A percentile compares a stretch with the other conserved stretches of the same genome.
Evolutionary conservation across 257 asterid genomes (phyloP).

Genomic region (Solanum chiquidenum): DNA sequence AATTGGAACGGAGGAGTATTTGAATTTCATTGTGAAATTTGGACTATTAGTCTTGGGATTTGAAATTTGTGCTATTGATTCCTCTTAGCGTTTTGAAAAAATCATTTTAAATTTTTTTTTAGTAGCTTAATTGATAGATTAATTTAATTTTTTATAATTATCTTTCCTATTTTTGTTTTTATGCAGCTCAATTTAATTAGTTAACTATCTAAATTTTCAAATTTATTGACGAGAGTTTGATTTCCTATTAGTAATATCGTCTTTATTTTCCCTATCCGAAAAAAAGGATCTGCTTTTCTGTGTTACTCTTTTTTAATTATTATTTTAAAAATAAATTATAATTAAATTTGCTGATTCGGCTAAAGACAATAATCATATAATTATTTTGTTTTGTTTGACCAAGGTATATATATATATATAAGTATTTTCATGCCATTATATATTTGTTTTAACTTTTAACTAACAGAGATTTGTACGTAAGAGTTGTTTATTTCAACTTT

Average conservation of each 20-base stretch:
- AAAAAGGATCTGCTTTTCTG: neutral
- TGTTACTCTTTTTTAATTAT: neutral
- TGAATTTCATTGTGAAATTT: neutral
- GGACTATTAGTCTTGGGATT: neutral
- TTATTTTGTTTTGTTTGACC: neutral
- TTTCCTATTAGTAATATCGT: neutral
- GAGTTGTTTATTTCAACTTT: neutral
- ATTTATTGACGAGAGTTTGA: accelerated
- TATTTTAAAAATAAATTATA: too few relatives aligned
- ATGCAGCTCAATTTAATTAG: too few relatives aligned
- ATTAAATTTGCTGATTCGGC: neutral
- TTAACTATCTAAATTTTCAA: too few relatives aligned
- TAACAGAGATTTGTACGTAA: neutral
- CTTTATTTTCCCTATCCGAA: neutral
- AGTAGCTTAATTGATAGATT: neutral
- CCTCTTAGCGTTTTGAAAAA: neutral
- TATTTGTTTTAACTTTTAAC: too few relatives aligned
- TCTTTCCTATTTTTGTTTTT: too few relatives aligned
- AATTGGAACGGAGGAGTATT: neutral
- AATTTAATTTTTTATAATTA: too few relatives aligned
- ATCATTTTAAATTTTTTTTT: neutral
- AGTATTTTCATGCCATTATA: too few relatives aligned
- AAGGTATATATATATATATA: too few relatives aligned
- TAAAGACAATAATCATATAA: neutral
- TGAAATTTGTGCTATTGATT: neutral